phyloP scores from a whole-genome alignment of 1,284 basidiomycete genomes.

The Thecaphora thlaspeos region DNA sequence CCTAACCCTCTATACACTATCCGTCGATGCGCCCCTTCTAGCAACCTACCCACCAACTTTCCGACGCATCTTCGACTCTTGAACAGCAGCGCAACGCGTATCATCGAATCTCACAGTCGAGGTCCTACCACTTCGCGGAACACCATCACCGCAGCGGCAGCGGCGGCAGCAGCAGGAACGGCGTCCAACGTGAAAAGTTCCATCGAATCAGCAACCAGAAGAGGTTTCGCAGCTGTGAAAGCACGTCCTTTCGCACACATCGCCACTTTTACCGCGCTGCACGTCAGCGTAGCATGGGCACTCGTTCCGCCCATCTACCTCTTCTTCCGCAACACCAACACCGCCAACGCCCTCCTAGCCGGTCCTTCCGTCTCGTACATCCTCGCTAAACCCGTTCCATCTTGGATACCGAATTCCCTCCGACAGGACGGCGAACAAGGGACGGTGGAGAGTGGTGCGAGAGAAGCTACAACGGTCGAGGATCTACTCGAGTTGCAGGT shows the following conservation, averaged over 20 bases:
- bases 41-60: no score
- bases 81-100: no score
- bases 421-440: background rate
- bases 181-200: no score
- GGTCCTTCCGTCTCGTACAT: constrained; percentile 12
- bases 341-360: constrained; percentile 7
- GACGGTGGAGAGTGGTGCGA: background rate
- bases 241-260: constrained; percentile 1
- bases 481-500: constrained; percentile 5
- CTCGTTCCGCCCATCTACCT: constrained; percentile 11
- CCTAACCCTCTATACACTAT: no score
- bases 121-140: no score
- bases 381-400: constrained; percentile 3
- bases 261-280: constrained; percentile 1
- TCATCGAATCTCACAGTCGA: no score
- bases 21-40: no score
- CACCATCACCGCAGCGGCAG: no score
- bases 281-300: constrained; percentile 11
- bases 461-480: constrained; percentile 3
- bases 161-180: no score
- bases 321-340: constrained; percentile 3
- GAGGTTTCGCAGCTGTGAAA: background rate
- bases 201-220: no score
- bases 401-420: constrained; percentile 3
- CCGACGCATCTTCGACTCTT: no score